phyloP scores from a whole-genome alignment of 2,329 filamentous ascomycete species.

The Chrysoporthe cubensis region DNA sequence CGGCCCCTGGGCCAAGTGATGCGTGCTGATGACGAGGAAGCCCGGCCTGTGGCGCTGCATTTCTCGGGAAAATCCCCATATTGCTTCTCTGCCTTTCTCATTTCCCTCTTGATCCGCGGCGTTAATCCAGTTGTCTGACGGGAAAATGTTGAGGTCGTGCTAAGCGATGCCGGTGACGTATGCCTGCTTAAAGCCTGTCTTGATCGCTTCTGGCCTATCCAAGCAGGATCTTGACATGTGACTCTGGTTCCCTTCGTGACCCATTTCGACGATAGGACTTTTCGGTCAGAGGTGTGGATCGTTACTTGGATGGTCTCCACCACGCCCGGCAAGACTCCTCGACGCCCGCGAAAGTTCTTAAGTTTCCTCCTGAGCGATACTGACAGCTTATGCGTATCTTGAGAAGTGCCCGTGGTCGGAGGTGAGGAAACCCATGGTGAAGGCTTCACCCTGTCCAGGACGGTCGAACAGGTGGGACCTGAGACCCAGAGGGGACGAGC shows the following conservation, averaged over 20 bases:
- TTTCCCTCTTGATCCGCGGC: background rate
- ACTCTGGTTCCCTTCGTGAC: background rate
- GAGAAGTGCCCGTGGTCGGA: background rate
- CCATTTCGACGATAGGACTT: background rate
- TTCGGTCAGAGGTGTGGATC: background rate
- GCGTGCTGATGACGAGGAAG: background rate
- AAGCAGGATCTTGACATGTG: background rate
- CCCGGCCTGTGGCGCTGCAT: background rate
- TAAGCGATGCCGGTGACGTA: background rate
- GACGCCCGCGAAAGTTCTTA: accelerated
- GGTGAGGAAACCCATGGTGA: background rate
- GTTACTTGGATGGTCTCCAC: background rate
- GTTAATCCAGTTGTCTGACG: background rate
- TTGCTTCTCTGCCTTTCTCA: background rate
- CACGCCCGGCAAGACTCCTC: background rate
- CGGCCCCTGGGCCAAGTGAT: background rate
- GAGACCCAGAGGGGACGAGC: background rate
- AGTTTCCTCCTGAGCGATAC: background rate
- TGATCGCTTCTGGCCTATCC: background rate
- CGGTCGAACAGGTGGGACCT: background rate
- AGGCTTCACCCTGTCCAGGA: background rate
- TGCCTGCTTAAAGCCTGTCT: background rate
- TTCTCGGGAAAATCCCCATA: too few species aligned
- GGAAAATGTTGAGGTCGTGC: background rate
- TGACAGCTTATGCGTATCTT: background rate